Conservation (phyloP, 768 basidiomycete genomes). For the Russula brevipes region DNA sequence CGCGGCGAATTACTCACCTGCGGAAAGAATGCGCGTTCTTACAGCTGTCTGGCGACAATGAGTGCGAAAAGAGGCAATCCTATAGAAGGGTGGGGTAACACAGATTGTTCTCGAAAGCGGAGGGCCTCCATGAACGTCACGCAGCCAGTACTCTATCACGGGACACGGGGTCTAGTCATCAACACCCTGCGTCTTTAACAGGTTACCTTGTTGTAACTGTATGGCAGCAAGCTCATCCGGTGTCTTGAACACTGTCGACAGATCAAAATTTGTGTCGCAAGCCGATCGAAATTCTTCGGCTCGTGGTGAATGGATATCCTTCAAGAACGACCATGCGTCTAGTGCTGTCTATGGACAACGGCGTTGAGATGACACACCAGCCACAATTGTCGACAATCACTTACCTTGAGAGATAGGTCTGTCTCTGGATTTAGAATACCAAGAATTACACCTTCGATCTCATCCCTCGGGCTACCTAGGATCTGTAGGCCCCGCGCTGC, state of each 20-base stretch:
- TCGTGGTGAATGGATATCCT: conserved; percentile 45
- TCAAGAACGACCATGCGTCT: conserved; percentile 45
- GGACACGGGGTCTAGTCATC: conserved; percentile 9
- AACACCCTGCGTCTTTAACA: conserved; percentile 11
- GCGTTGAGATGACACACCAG: neutral
- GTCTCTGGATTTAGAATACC: conserved; percentile 41
- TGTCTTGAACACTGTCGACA: conserved; percentile 65
- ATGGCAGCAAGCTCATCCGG: conserved; percentile 45
- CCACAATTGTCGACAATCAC: conserved; percentile 7
- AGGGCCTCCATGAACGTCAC: neutral
- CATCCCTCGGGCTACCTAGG: conserved; percentile 47
- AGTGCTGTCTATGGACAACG: conserved; percentile 45
- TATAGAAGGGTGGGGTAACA: neutral
- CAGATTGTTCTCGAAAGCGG: neutral
- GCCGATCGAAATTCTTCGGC: conserved; percentile 55
- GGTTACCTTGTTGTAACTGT: conserved; percentile 24
- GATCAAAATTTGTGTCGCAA: conserved; percentile 49
- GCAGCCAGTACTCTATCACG: neutral
- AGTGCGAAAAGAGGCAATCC: neutral
- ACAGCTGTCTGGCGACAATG: neutral
- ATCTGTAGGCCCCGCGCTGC: conserved; percentile 51
- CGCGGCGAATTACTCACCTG: neutral
- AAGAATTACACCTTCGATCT: conserved; percentile 59
- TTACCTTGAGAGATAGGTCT: conserved; percentile 45
- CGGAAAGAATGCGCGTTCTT: neutral